Base-by-base conservation (phyloP, 2,329 filamentous ascomycete genomes). In the Fusarium dimerum region DNA sequence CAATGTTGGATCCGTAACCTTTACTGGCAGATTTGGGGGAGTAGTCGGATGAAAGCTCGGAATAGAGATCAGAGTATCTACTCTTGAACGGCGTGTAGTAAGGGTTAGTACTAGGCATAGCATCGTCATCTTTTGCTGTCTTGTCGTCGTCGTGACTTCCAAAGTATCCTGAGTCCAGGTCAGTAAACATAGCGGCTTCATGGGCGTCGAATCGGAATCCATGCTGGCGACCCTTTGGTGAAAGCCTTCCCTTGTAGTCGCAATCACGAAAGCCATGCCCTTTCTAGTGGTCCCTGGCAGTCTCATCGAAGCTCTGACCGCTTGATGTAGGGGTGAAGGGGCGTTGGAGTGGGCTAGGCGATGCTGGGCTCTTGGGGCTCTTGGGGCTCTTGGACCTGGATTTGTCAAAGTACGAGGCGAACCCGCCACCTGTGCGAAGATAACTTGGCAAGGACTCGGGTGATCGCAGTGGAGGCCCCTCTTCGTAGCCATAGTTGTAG, bases 81-180 rank as follows among this genome's bases (percentile, higher is more conserved):
- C 50, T 55, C 40, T 60, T 60, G 36, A 64, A 59, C 36, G 68
- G 66, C 18, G 62, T 63, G 39, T 72, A 72, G 50, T 72, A 72
- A 1, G 70, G 75, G 59, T 67, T 69, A 56, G 41, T 67, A 54
- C 42, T 66, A 53, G 54, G 60, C 53, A 47, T 45, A 34, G 39
- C 43, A 40, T 45, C 18, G 9, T 44, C 43, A 40, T 49, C 48
- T 9, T 50, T 50, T 18, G 52, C 50, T 29, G 40, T 48, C 12
- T 52, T 48, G 2, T 58, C 57, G 17, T 53, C 47, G 15, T 56
- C 49, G 9, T 42, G 32, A 10, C 32, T 36, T 9, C 11, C 51
- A 17, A 48, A 47, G 40, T 44, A 51, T 16, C 40, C 43, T 10
- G 42, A 47, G 12, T 49, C 56, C 12, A 49, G 45, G 15, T 64